Evolutionary conservation across 768 basidiomycete species (phyloP), one percentile per base, ranked within the genome.

Genomic region (Trametes punicea): DNA sequence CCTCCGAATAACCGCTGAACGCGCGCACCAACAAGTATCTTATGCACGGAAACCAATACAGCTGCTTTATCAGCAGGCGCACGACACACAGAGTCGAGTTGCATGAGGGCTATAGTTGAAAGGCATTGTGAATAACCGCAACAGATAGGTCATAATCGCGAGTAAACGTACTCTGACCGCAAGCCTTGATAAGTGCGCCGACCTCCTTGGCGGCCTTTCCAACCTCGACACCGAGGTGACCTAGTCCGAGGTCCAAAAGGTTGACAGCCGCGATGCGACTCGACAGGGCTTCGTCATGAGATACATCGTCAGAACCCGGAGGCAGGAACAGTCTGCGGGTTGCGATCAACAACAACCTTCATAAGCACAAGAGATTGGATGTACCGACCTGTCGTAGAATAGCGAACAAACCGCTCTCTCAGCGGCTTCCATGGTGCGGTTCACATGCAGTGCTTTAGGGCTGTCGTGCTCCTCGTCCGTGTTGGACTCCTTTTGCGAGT

Each of bases 251-350:
- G 69, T 98, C 96, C 1, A 98, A 77, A 78, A 94, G 82, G 62
- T 95, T 94, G 41, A 99, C 76, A 1, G 94, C 95, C 13, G 93
- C 92, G 15, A 98, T 85, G 5, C 95, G 84, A 65, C 85, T 89
- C 0, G 94, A 84, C 3, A 99, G 75, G 0, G 92, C 88, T 64
- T 92, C 91, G 67, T 99, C 94, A 67, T 97, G 95, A 1, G 85
- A 86, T 0, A 81, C 76, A 64, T 99, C 96, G 48, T 84, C 81
- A n/a, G 81, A 76, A 18, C 81, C 81, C 2, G 84, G 73, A 16
- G 88, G 90, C 49, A 85, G 80, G 71, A 93, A 97, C 3, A 97
- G 64, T 53, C 93, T 95, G 46, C 15, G 31, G 42, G 5, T 5
- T 27, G 20, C 2, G 9, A 27, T 46, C 31, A 36, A 29, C 16